A percentile compares a stretch with the other conserved stretches of the same genome.
Evolutionary conservation across 345 rosid genomes (phyloP).

Genomic region (Eutrema yunnanense): DNA sequence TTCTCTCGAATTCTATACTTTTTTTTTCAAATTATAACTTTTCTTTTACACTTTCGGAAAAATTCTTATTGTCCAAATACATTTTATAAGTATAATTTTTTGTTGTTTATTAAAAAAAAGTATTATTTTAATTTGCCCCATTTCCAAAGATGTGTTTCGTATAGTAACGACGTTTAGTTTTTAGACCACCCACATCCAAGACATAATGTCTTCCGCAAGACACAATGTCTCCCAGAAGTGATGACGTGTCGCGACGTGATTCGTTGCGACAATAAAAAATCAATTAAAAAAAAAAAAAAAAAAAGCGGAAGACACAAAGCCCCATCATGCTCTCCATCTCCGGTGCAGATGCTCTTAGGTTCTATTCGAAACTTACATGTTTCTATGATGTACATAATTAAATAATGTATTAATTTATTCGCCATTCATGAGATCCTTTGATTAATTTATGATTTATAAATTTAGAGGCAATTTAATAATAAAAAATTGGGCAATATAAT

Average conservation of each 20-base stretch:
- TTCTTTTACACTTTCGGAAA: constrained; percentile 2
- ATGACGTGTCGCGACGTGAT: no score
- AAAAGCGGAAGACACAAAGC: no score
- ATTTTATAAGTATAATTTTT: not conserved
- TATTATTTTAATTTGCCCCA: not conserved
- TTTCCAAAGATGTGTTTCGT: constrained; percentile 5
- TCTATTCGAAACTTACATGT: constrained; percentile 3
- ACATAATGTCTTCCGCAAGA: no score
- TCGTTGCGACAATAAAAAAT: no score
- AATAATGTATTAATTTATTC: not conserved
- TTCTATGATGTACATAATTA: not conserved
- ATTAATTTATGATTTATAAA: not conserved
- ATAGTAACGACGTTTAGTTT: constrained; percentile 5
- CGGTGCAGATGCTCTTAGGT: not conserved
- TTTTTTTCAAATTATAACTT: not conserved
- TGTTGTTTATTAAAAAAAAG: no score
- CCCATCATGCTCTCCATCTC: no score
- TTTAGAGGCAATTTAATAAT: not conserved
- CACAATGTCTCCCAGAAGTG: no score
- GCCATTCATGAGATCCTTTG: constrained; percentile 13
- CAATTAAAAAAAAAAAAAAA: no score
- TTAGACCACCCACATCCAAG: not conserved
- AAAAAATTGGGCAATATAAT: not conserved
- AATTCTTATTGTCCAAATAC: constrained; percentile 10
- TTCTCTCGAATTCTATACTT: not conserved